Percentiles rank a stretch among this genome's conserved stretches.
phyloP scores from a whole-genome alignment of 352 stramenopile genomes.

The Pythium phragmitis region DNA sequence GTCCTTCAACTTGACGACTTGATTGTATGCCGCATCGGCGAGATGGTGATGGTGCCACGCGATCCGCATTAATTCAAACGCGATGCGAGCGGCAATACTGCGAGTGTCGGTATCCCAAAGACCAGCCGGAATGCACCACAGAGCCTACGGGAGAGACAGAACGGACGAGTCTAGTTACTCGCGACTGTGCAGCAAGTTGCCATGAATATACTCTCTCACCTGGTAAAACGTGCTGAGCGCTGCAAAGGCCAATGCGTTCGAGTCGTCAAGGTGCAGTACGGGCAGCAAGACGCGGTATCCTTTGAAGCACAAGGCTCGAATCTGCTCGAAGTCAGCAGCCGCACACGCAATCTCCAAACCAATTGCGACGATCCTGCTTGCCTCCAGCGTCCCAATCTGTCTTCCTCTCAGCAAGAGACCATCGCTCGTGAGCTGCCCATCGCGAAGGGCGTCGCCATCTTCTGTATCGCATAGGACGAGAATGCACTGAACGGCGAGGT shows the following conservation, averaged over 20 bases:
- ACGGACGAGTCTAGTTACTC: background rate
- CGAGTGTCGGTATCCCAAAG: conserved; percentile 52
- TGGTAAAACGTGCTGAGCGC: conserved; percentile 58
- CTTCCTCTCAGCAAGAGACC: conserved; percentile 23
- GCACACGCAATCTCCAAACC: conserved; percentile 61
- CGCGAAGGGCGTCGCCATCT: conserved; percentile 37
- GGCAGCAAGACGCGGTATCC: conserved; percentile 66
- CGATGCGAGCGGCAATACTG: conserved; percentile 48
- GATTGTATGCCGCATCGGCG: conserved; percentile 11
- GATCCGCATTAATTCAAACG: conserved; percentile 64
- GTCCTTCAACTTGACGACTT: conserved; percentile 18
- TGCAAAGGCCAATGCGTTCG: conserved; percentile 43
- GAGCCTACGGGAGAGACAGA: conserved; percentile 13
- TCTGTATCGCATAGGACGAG: conserved; percentile 57
- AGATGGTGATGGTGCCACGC: conserved; percentile 28
- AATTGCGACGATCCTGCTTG: conserved; percentile 48
- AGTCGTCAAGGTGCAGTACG: conserved; percentile 53
- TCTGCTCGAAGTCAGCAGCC: conserved; percentile 46
- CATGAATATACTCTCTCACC: conserved; percentile 22
- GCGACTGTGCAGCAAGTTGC: background rate
- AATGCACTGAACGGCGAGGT: conserved; percentile 49
- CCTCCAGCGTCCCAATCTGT: conserved; percentile 50
- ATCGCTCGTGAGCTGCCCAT: conserved; percentile 36
- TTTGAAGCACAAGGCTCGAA: conserved; percentile 59
- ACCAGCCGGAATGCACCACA: conserved; percentile 26